Percentiles rank a stretch among this genome's conserved stretches.
phyloP scores from a whole-genome alignment of 129 eudicot species.

The Logfia minima region DNA sequence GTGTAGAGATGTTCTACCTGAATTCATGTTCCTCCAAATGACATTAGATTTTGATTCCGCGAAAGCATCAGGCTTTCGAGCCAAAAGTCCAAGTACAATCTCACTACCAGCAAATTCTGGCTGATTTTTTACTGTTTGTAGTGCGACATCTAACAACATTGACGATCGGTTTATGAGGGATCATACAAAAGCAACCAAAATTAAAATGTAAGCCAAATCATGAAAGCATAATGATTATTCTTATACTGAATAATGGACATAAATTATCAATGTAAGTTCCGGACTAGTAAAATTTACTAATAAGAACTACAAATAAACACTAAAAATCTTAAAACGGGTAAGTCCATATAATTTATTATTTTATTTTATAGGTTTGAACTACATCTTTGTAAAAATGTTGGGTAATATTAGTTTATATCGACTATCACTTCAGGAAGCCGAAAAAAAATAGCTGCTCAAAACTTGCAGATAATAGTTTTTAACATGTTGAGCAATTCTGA shows the following conservation, averaged over 20 bases:
- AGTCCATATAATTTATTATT: too few species aligned
- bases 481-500: too few species aligned
- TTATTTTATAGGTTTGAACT: too few species aligned
- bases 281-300: too few species aligned
- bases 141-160: constrained; percentile 32
- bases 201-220: not conserved
- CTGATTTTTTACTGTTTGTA: constrained; percentile 17
- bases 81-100: constrained; percentile 32
- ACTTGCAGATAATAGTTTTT: too few species aligned
- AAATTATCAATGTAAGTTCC: too few species aligned
- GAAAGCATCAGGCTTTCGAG: constrained; percentile 39
- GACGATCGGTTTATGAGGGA: not conserved
- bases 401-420: too few species aligned
- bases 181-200: not conserved
- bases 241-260: not conserved
- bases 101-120: constrained; percentile 32
- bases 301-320: too few species aligned
- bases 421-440: too few species aligned
- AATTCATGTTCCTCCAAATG: not conserved
- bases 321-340: too few species aligned
- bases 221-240: not conserved
- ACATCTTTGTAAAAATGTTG: too few species aligned
- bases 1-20: not conserved
- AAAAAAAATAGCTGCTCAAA: too few species aligned
- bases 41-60: not conserved